A percentile compares a stretch with the other conserved stretches of the same genome.
Conservation (phyloP, 805 yeast species). For the Cyberlindnera xishuangbannaensis region DNA sequence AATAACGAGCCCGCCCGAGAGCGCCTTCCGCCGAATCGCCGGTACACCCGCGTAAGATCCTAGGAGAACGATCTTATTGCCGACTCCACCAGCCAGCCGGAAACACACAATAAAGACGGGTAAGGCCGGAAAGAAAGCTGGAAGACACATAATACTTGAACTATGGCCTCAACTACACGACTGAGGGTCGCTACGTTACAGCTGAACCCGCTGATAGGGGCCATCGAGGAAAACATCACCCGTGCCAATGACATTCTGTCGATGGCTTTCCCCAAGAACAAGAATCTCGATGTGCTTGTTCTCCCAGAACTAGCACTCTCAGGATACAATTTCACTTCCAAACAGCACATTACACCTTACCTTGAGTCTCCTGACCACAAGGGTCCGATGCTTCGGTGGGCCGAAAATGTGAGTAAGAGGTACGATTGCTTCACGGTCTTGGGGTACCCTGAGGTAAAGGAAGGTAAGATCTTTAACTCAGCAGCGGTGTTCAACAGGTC, state of each 20-base stretch:
- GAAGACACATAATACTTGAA: too few species aligned
- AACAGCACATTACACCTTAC: conserved; percentile 47
- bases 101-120: too few species aligned
- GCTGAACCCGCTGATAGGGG: conserved; percentile 58
- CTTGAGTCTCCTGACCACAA: conserved; percentile 39
- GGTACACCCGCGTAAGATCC: too few species aligned
- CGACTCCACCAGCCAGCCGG: too few species aligned
- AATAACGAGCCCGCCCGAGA: too few species aligned
- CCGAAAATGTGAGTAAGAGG: conserved; percentile 41
- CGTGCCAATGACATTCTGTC: conserved; percentile 34
- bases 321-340: conserved; percentile 63
- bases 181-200: conserved; percentile 63
- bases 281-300: conserved; percentile 57
- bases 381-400: conserved; percentile 53
- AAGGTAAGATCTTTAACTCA: conserved; percentile 52
- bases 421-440: conserved; percentile 62
- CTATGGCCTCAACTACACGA: conserved; percentile 15
- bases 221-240: conserved; percentile 45
- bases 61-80: too few species aligned
- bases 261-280: conserved; percentile 18
- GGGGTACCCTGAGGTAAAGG: conserved; percentile 69
- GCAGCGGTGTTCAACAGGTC: conserved; percentile 56
- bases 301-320: conserved; percentile 83
- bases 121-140: too few species aligned
- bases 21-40: too few species aligned